phyloP scores from a whole-genome alignment of 164 flowering plant species.

The Litsea cubeba region DNA sequence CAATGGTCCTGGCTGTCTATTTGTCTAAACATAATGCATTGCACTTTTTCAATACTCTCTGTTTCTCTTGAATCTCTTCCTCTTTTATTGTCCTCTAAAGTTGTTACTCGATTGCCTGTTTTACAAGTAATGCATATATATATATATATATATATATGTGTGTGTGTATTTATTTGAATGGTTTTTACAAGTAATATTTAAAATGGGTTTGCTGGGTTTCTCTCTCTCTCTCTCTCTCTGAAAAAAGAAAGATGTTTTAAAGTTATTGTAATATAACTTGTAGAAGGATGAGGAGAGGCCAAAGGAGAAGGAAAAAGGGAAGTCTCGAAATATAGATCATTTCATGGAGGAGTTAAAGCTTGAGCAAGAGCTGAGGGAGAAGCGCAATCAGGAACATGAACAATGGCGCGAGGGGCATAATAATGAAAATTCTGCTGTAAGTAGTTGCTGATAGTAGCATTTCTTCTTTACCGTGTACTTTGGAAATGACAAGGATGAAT shows the following conservation, averaged over 20 bases:
- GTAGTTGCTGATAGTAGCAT: slow-evolving; percentile 17
- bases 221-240: too few relatives aligned
- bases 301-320: slow-evolving; percentile 88
- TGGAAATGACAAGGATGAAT: background rate
- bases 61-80: too few relatives aligned
- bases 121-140: too few relatives aligned
- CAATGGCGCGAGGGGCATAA: slow-evolving; percentile 75
- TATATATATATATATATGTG: too few relatives aligned
- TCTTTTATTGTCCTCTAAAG: too few relatives aligned
- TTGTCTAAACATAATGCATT: too few relatives aligned
- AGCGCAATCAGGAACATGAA: slow-evolving; percentile 90
- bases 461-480: background rate
- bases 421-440: slow-evolving; percentile 66
- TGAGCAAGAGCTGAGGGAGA: slow-evolving; percentile 96
- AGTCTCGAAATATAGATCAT: slow-evolving; percentile 84
- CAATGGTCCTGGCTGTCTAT: too few relatives aligned
- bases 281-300: slow-evolving; percentile 83
- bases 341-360: slow-evolving; percentile 97
- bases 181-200: too few relatives aligned
- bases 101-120: too few relatives aligned
- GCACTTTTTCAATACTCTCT: too few relatives aligned
- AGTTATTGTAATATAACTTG: slow-evolving; percentile 6
- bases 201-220: too few relatives aligned
- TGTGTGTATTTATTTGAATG: too few relatives aligned
- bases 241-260: background rate